These are phyloP conservation scores for Wolfiporia cocos DNA, from an alignment of 1,284 basidiomycete species.

Conservation along the genomic window DNA sequence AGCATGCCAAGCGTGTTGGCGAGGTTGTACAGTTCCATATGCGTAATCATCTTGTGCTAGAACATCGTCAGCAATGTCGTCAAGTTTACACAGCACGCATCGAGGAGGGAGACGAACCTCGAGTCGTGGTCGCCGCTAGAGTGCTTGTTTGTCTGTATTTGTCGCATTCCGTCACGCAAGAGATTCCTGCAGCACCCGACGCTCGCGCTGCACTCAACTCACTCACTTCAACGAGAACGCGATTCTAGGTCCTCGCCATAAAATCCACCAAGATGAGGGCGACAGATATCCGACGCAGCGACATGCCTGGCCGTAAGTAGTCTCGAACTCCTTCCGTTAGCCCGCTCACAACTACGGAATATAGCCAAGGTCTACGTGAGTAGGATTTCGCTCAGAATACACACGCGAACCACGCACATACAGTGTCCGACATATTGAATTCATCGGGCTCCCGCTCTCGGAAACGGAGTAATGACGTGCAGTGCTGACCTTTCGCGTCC, in stretches of 20 bases:
- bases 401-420: too few relatives aligned
- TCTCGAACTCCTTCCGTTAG: not conserved
- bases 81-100: too few relatives aligned
- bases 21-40: constrained; percentile 75
- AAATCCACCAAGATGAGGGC: constrained; percentile 54
- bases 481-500: too few relatives aligned
- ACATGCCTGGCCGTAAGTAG: constrained; percentile 76
- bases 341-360: constrained; percentile 8
- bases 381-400: constrained; percentile 17
- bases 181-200: constrained; percentile 11
- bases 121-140: constrained; percentile 17
- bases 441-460: too few relatives aligned
- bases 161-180: constrained; percentile 11
- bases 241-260: constrained; percentile 6
- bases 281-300: constrained; percentile 50
- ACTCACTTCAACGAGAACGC: constrained; percentile 5
- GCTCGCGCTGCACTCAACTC: too few relatives aligned
- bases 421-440: too few relatives aligned
- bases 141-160: constrained; percentile 18
- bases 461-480: too few relatives aligned
- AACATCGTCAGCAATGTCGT: not conserved
- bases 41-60: constrained; percentile 57
- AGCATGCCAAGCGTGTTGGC: constrained; percentile 81
- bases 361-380: constrained; percentile 65
- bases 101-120: constrained; percentile 6